Evolutionary conservation across 441 rosid genomes (phyloP).

Genomic region (Arabidopsis lyrata): DNA sequence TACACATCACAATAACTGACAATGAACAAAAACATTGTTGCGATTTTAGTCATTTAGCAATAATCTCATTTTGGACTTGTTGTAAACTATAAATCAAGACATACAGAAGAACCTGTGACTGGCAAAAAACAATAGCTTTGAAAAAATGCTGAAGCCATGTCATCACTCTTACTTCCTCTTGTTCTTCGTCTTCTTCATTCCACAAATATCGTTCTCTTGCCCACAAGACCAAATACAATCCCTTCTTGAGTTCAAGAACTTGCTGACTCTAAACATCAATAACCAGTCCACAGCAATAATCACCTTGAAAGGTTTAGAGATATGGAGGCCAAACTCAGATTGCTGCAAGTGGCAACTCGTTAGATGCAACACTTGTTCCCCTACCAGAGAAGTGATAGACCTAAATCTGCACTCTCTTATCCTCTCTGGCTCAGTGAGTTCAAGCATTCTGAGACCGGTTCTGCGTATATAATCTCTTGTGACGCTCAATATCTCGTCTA

Average conservation of each 20-base stretch:
- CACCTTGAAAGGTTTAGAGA: constrained; percentile 26
- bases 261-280: constrained; percentile 5
- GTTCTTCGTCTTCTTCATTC: constrained; percentile 11
- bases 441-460: constrained; percentile 40
- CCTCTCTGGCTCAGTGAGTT: constrained; percentile 24
- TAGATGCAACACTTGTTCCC: constrained; percentile 35
- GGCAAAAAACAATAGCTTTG: constrained; percentile 1
- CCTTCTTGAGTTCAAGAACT: constrained; percentile 43
- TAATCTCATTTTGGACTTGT: neutral
- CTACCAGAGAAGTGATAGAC: constrained; percentile 30
- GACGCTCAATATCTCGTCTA: constrained; percentile 38
- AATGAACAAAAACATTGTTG: constrained; percentile 13
- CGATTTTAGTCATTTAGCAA: constrained; percentile 1
- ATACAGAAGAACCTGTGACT: constrained; percentile 16
- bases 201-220: constrained; percentile 33
- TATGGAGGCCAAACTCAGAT: constrained; percentile 46
- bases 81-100: neutral
- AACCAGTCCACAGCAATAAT: constrained; percentile 9
- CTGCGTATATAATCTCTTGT: constrained; percentile 37
- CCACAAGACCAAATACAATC: constrained; percentile 41
- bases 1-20: neutral
- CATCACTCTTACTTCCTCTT: constrained; percentile 13
- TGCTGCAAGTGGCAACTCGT: constrained; percentile 45
- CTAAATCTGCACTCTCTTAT: constrained; percentile 34
- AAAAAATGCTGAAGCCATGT: constrained; percentile 15